phyloP scores from a whole-genome alignment of 768 basidiomycete genomes.

The Cantharellus anzutake region DNA sequence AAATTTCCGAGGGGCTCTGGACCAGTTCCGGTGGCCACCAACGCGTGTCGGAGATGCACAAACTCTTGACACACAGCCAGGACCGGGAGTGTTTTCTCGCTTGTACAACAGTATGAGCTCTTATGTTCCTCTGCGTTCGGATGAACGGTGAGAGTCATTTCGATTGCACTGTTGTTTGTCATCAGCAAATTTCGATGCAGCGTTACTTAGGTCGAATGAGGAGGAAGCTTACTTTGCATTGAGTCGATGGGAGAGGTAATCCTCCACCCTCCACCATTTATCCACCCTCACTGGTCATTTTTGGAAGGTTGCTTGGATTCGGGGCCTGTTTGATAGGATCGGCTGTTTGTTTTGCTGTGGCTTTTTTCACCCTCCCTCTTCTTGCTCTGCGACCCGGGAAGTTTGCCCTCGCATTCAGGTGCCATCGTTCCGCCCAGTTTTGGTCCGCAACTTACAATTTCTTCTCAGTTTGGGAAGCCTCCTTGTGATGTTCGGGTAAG shows the following conservation, averaged over 20 bases:
- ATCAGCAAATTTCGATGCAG: background rate
- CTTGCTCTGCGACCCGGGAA: constrained; percentile 64
- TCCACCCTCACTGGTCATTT: constrained; percentile 1
- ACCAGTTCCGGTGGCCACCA: constrained; percentile 72
- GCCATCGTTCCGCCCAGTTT: constrained; percentile 8
- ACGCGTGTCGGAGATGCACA: constrained; percentile 46
- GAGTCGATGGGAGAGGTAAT: constrained; percentile 80
- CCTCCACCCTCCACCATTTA: background rate
- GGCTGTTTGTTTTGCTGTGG: constrained; percentile 80
- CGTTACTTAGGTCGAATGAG: constrained; percentile 36
- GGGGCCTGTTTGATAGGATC: constrained; percentile 78
- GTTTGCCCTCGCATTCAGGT: constrained; percentile 82
- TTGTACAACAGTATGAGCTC: constrained; percentile 69
- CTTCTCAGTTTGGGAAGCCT: constrained; percentile 55
- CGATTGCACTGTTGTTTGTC: background rate
- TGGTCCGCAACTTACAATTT: background rate
- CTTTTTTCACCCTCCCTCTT: constrained; percentile 66
- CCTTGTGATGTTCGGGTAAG: constrained; percentile 91
- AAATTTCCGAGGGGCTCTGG: constrained; percentile 52
- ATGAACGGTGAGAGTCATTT: constrained; percentile 28
- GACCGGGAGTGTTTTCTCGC: constrained; percentile 42
- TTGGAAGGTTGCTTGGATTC: constrained; percentile 66
- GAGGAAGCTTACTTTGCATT: constrained; percentile 91
- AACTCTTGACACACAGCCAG: constrained; percentile 23
- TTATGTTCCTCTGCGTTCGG: constrained; percentile 78